Conservation (phyloP, 176 grass and related monocot genomes). For the Typha latifolia region DNA sequence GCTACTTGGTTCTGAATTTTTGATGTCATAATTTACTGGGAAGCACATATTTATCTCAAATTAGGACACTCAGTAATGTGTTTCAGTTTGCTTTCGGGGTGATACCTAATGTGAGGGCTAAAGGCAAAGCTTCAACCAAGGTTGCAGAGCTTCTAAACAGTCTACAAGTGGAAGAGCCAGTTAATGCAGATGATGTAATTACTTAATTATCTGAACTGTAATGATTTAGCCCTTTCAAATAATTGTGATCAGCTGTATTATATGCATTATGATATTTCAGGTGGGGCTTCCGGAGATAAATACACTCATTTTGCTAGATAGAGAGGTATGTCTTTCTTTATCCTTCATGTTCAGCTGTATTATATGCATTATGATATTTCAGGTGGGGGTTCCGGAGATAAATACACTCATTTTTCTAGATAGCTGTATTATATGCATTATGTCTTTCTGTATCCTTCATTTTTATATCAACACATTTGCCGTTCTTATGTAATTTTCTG, state of each 20-base stretch:
- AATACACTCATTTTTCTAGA: constrained; percentile 88
- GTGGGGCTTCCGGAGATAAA: constrained; percentile 84
- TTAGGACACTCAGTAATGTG: background rate
- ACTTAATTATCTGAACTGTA: background rate
- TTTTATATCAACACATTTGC: background rate
- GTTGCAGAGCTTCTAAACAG: constrained; percentile 77
- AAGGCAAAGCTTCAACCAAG: constrained; percentile 77
- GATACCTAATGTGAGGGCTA: constrained; percentile 82
- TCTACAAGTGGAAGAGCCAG: constrained; percentile 88
- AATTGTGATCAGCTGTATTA: constrained; percentile 3
- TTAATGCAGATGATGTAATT: constrained; percentile 79
- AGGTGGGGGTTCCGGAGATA: constrained; percentile 86
- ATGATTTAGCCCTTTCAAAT: constrained; percentile 8
- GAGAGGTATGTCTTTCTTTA: constrained; percentile 51
- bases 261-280: constrained; percentile 32
- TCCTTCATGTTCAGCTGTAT: constrained; percentile 9
- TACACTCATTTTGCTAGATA: constrained; percentile 81
- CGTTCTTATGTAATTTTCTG: background rate
- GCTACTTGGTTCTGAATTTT: background rate
- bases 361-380: constrained; percentile 18
- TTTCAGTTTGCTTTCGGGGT: constrained; percentile 91
- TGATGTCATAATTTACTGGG: background rate
- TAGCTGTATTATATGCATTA: constrained; percentile 96
- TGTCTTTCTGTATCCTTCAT: constrained; percentile 7
- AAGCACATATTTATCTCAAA: background rate